Evolutionary conservation across 2,329 filamentous ascomycete species (phyloP), one percentile per base, ranked within the genome.

Genomic region (Claviceps sp.): DNA sequence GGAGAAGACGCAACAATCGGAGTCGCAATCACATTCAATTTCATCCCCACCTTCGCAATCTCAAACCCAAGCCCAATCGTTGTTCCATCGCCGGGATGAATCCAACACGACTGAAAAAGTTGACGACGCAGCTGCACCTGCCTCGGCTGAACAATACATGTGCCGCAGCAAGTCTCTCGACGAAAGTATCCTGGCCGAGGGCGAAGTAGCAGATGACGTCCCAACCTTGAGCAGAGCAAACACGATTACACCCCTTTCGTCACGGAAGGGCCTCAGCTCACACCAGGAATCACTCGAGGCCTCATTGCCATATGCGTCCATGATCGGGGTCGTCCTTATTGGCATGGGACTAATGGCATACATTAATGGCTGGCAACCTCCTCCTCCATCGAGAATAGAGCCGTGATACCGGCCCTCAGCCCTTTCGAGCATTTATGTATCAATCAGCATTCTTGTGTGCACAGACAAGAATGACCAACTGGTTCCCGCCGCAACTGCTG

Each of bases 321-420:
- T 91, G 78, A 69, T 93, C 46, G 85, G 87, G 11, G 87, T 93
- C 37, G 86, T 93, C 26, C 67, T 93, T 52, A 71, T 93, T 55
- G 87, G 87, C 37, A 84, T 93, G 71, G 85, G 87, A 14, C 66
- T 93, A 57, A 93, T 93, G 87, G 86, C 85, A 43, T 90, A 89
- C 67, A 75, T 93, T 59, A 93, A 93, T 62, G 84, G 85, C 50
- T 91, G 86, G 86, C 85, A 88, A 60, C 42, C 66, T 50, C 62
- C 67, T 40, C 61, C 67, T 41, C 57, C 66, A 4, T 26, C 45
- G 18, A 60, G 59, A 22, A 50, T 65, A 47, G 66, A 70, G 53
- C 59, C 61, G 61, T 68, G 58, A 64, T 53, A 26, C 4, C 30
- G 20, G 20, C 43, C 13, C 34, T 8, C 26, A 30, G 26, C 7